These are phyloP conservation scores for Barnettozyma wickerhamii DNA, from an alignment of 805 yeast species.

Conservation along the genomic window DNA sequence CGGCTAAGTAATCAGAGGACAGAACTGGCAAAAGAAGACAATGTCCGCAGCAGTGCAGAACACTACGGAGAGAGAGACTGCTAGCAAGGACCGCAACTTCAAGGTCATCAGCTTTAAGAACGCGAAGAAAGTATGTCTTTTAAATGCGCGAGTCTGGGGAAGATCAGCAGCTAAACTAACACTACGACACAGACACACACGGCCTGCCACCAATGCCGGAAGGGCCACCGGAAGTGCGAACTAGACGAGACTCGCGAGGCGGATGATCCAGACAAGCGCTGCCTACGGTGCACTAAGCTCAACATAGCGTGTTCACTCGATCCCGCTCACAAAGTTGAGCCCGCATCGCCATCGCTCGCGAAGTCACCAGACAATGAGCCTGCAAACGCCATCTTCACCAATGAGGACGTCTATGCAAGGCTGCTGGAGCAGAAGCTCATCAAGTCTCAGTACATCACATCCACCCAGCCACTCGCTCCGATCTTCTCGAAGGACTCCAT, in stretches of 20 bases:
- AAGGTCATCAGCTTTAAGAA: constrained; percentile 1
- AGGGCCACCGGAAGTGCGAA: constrained; percentile 6
- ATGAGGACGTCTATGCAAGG: constrained; percentile 9
- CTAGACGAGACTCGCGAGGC: background rate
- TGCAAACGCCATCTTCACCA: background rate
- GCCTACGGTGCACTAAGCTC: constrained; percentile 2
- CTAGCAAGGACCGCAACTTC: background rate
- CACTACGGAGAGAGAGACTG: background rate
- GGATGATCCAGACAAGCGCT: constrained; percentile 1
- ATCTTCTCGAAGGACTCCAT: constrained; percentile 10
- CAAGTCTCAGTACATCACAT: constrained; percentile 11
- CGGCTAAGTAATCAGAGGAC: too few relatives aligned
- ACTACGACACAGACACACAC: constrained; percentile 1
- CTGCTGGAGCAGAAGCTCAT: constrained; percentile 5
- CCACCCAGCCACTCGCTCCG: constrained; percentile 12
- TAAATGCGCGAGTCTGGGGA: background rate
- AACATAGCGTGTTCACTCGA: constrained; percentile 1
- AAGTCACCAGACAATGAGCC: background rate
- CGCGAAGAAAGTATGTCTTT: background rate
- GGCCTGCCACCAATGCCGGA: constrained; percentile 6
- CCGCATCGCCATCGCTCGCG: background rate
- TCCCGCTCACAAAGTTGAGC: background rate
- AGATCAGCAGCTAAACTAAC: background rate
- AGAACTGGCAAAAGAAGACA: too few relatives aligned
- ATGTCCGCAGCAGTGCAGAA: background rate